Percentiles rank a stretch among this genome's conserved stretches.
Evolutionary conservation across 106 monocot genomes (phyloP).

Genomic region (Hemerocallis citrina): DNA sequence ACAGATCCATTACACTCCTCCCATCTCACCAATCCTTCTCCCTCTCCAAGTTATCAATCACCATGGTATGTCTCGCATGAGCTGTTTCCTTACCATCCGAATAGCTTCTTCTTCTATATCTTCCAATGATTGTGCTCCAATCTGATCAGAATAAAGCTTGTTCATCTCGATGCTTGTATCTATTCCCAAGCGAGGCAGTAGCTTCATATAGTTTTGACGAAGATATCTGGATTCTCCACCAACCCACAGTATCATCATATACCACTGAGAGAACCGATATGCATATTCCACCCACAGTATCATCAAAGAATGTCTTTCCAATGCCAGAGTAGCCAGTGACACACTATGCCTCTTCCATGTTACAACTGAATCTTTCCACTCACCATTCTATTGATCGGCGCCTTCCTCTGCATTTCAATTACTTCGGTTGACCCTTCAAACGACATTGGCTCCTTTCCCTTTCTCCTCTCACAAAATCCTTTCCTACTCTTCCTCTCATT

Average conservation of each 20-base stretch:
- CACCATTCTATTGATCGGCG: neutral
- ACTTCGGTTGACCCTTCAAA: slow-evolving; percentile 9
- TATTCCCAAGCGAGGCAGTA: slow-evolving; percentile 36
- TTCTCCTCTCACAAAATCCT: slow-evolving; percentile 7
- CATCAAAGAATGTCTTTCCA: slow-evolving; percentile 81
- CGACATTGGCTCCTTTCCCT: slow-evolving; percentile 16
- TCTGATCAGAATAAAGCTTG: neutral
- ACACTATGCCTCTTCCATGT: slow-evolving; percentile 43
- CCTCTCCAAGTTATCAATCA: slow-evolving; percentile 70
- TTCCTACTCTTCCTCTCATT: neutral
- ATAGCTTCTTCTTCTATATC: slow-evolving; percentile 44
- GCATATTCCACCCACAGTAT: slow-evolving; percentile 69
- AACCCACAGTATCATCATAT: slow-evolving; percentile 74
- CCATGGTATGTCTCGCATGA: slow-evolving; percentile 58
- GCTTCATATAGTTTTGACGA: slow-evolving; percentile 52
- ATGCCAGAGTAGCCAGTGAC: slow-evolving; percentile 58
- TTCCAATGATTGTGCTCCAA: slow-evolving; percentile 16
- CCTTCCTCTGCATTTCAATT: neutral
- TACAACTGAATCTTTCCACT: neutral
- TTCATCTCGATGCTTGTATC: slow-evolving; percentile 23
- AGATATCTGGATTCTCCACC: slow-evolving; percentile 55
- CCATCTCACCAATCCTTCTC: slow-evolving; percentile 82
- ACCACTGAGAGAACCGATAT: slow-evolving; percentile 45
- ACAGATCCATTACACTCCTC: slow-evolving; percentile 36
- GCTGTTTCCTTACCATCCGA: slow-evolving; percentile 41